Evolutionary conservation across 208 protist species (phyloP), one percentile per base, ranked within the genome.

Genomic region (Angomonas deanei): DNA sequence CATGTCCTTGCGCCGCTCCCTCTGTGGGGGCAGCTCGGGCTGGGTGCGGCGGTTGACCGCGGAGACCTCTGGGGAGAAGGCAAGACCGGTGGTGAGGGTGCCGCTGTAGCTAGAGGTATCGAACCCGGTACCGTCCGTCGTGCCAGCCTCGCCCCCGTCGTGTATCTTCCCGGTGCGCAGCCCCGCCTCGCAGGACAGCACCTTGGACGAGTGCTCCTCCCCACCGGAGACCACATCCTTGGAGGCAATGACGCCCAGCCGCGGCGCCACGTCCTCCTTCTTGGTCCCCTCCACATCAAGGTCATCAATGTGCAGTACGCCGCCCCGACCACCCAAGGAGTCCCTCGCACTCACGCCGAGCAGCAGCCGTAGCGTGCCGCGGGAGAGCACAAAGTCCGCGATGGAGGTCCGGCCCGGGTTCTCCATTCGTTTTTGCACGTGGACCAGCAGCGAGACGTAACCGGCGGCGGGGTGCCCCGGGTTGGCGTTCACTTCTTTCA

Each of bases 261-360:
- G 68, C 19, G 70, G 73, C 30, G 74, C 66, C 30, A 84, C 66
- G 28, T 84, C 74, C 62, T 78, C 78, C 62, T 81, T 80, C 11
- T 61, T 47, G 15, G 67, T 84, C 33, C 74, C 78, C 48, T 61
- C 61, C 54, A 84, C 66, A 42, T 84, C 78, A 5, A 84, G 53
- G 58, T 81, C 74, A 26, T 84, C 78, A 4, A 84, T 74, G 61
- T 81, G 74, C 6, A 84, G 65, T 17, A n/a, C 19, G 47, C 11
- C n/a, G 23, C 47, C 23, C n/a, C 47, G 47, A 6, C 23, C n/a
- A 26, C 10, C 23, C 6, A 63, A 63, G 68, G 61, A 31, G 19
- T 68, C 61, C 15, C 71, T 62, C 4, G 74, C 72, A 17, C 68
- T 76, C 27, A 78, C 78, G 46, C 74, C 74, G n/a, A 84, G 68